Evolutionary conservation across 1,284 basidiomycete genomes (phyloP).

Genomic region (Afroboletus lepidellus): DNA sequence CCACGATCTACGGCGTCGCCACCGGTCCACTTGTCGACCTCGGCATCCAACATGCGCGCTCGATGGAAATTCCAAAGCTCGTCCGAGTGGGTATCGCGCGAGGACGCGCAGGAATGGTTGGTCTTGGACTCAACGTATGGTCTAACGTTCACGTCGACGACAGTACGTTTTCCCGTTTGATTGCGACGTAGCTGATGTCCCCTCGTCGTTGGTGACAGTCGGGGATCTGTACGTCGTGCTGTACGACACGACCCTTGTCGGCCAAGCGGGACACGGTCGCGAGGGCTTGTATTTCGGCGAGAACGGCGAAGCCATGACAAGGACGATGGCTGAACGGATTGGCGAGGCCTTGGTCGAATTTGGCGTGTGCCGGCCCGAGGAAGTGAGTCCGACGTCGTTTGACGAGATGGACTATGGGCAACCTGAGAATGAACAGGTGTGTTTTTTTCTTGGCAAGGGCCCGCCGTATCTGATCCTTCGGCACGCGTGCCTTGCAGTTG

Average conservation of each 20-base stretch:
- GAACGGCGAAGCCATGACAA: constrained; percentile 41
- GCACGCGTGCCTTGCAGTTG: neutral
- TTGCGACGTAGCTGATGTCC: neutral
- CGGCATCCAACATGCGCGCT: constrained; percentile 36
- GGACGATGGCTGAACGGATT: too few species aligned
- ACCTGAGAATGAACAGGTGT: too few species aligned
- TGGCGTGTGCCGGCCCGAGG: too few species aligned
- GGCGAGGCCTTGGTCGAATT: too few species aligned
- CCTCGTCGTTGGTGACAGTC: neutral
- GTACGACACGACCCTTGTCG: too few species aligned
- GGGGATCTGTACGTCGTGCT: too few species aligned
- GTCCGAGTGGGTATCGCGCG: constrained; percentile 28
- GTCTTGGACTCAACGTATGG: constrained; percentile 16
- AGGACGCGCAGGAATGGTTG: constrained; percentile 31
- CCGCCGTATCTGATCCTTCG: too few species aligned
- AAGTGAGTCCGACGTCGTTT: constrained; percentile 27
- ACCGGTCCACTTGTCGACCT: constrained; percentile 31
- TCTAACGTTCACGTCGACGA: constrained; percentile 19
- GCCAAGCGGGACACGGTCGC: too few species aligned
- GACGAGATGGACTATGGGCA: too few species aligned
- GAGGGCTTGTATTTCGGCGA: constrained; percentile 41
- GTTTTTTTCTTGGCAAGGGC: too few species aligned
- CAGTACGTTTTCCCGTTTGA: constrained; percentile 8
- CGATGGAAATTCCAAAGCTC: constrained; percentile 35
- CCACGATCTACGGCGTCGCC: constrained; percentile 38